Base-by-base conservation (phyloP, 306 rosid species). In the Acmispon strigosus region DNA sequence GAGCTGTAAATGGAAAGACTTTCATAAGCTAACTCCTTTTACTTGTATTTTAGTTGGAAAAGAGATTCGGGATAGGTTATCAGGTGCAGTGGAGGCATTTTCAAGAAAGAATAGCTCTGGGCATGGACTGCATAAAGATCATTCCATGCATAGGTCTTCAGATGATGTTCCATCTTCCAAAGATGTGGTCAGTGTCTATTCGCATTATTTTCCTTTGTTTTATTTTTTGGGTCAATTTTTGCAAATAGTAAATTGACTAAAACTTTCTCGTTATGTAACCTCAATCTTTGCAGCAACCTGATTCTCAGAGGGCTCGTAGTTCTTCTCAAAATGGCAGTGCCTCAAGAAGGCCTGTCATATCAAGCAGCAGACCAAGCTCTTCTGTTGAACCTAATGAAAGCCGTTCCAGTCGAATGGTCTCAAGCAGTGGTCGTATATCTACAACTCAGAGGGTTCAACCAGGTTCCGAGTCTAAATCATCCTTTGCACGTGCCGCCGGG, bases 21-120 rank as follows among this genome's bases (percentile, higher is more conserved):
- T 66, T 72, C 15, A 56, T 36, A 41, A 20, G 20, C 64, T 79
- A 22, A 70, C 44, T 18, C 49, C 14, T 69, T 50, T 8, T 45
- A 12, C 72, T 14, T 78, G 19, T 50, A 34, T 54, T 78, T 55
- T 77, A 87, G 99, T 81, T 66, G 87, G 89, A 61, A 86, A 85
- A 73, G 97, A 90, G 49, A 66, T 81, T 45, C 88, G 96, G 70
- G 97, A 94, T 51, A 85, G 90, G 70, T 67, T 55, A 37, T 80
- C 96, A 1, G 98, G 96, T 72, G 92, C 92, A 3, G 89, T 92
- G 13, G 96, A 85, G 69, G 96, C 92, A 69, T 92, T 92, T 84
- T 81, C 87, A 60, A 88, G 98, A 80, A 88, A 89, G 88, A 92
- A 90, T 81, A 70, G 77, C 66, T 50, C 88, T 20, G 89, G 86